phyloP scores from a whole-genome alignment of 176 grass and related monocot species.

The Carex kokanica region DNA sequence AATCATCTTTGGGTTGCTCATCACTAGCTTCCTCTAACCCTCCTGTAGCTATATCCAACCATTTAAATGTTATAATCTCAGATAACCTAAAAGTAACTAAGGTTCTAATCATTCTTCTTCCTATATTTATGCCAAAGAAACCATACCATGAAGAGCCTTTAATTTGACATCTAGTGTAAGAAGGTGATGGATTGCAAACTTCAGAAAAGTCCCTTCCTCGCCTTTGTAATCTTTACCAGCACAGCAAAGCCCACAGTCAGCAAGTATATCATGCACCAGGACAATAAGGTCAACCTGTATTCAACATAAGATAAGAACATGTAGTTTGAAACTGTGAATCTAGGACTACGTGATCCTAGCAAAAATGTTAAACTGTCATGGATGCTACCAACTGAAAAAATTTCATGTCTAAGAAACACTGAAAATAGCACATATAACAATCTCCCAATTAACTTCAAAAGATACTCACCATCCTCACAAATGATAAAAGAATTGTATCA shows the following conservation, averaged over 20 bases:
- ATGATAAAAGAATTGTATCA: no score
- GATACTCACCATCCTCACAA: no score
- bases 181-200: constrained; percentile 87
- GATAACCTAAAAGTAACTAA: constrained; percentile 10
- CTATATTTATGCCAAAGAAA: background rate
- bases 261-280: constrained; percentile 81
- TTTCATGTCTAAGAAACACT: no score
- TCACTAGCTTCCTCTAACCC: constrained; percentile 47
- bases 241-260: constrained; percentile 86
- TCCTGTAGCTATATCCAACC: constrained; percentile 36
- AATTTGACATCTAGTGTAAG: constrained; percentile 55
- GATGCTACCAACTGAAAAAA: no score
- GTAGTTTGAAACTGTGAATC: no score
- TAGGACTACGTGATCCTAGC: no score
- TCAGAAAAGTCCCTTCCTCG: constrained; percentile 83
- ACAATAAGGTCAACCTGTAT: constrained; percentile 81
- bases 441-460: no score
- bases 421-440: no score
- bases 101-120: background rate
- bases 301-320: constrained; percentile 14
- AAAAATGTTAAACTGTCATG: no score
- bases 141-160: constrained; percentile 49
- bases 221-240: constrained; percentile 59
- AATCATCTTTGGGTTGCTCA: constrained; percentile 49
- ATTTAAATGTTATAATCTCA: constrained; percentile 13